Conservation (phyloP, 495 filamentous ascomycete genomes). For the Aspergillus biplanus region DNA sequence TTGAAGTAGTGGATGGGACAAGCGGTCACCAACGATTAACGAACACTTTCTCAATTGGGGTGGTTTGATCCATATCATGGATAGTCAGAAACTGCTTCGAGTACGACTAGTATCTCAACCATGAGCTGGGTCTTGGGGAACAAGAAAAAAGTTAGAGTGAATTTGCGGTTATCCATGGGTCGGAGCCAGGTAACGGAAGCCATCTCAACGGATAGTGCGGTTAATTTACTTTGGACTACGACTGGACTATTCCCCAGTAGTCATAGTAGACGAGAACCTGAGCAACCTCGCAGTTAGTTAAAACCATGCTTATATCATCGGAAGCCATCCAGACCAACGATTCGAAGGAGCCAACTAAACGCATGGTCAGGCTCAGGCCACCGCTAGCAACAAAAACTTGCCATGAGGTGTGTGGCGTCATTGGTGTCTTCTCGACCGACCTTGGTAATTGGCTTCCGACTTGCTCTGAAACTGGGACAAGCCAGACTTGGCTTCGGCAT, state of each 20-base stretch:
- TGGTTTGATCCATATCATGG: neutral
- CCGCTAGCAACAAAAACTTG: neutral
- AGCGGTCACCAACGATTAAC: neutral
- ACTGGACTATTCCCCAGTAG: neutral
- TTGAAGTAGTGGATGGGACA: neutral
- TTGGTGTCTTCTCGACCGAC: neutral
- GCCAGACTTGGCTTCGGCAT: slow-evolving; percentile 36
- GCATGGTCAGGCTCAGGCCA: slow-evolving; percentile 16
- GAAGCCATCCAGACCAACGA: slow-evolving; percentile 1
- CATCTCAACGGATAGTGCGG: neutral
- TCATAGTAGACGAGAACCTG: neutral
- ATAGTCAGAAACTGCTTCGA: neutral
- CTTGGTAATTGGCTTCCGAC: slow-evolving; percentile 21
- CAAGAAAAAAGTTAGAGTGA: neutral
- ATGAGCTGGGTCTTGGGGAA: neutral
- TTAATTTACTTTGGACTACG: neutral
- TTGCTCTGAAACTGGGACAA: slow-evolving; percentile 20
- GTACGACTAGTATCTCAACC: no score
- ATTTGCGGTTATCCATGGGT: neutral
- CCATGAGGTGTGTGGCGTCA: slow-evolving; percentile 28
- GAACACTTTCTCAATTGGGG: slow-evolving; percentile 7
- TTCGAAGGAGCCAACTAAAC: neutral
- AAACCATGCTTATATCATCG: slow-evolving; percentile 14
- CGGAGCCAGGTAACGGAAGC: neutral
- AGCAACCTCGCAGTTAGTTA: neutral